Conservation (phyloP, 2,329 filamentous ascomycete genomes). For the Beauveria pseudobassiana region DNA sequence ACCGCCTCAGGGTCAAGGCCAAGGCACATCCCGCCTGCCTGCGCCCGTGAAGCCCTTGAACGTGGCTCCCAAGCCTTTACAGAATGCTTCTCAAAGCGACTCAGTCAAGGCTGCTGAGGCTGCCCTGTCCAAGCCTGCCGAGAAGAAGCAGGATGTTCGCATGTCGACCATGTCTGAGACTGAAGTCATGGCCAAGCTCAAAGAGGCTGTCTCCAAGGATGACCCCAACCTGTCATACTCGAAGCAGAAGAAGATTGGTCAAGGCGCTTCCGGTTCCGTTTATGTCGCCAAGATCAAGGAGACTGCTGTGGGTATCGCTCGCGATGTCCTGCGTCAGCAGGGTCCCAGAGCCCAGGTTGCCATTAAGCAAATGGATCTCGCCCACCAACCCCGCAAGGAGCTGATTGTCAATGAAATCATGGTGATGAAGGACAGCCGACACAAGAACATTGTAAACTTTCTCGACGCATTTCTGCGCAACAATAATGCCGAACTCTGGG, state of each 20-base stretch:
- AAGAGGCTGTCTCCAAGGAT: constrained; percentile 91
- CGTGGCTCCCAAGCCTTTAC: constrained; percentile 58
- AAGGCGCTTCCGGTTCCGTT: constrained; percentile 94
- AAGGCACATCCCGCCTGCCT: constrained; percentile 38
- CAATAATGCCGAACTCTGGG: constrained; percentile 93
- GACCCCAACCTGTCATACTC: constrained; percentile 93
- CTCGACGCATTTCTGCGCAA: constrained; percentile 94
- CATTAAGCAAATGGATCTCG: constrained; percentile 99
- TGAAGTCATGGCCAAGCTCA: constrained; percentile 93
- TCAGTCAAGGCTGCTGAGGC: constrained; percentile 84
- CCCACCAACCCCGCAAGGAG: constrained; percentile 94
- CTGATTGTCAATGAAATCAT: constrained; percentile 99
- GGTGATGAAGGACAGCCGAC: constrained; percentile 98
- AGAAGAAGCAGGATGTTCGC: constrained; percentile 84
- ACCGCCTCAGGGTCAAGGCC: constrained; percentile 37
- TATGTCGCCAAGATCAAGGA: constrained; percentile 97
- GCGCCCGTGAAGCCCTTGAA: constrained; percentile 72
- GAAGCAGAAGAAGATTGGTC: constrained; percentile 99
- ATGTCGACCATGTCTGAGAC: constrained; percentile 98
- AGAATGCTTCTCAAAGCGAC: constrained; percentile 46
- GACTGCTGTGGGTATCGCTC: constrained; percentile 75
- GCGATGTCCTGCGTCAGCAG: constrained; percentile 69
- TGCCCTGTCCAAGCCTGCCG: constrained; percentile 78
- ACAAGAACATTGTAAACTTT: constrained; percentile 98
- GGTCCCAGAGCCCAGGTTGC: constrained; percentile 83